A percentile compares a stretch with the other conserved stretches of the same genome.
These are phyloP conservation scores for Domatiomyces globalis DNA, from an alignment of 2,329 filamentous ascomycete genomes.

Conservation along the genomic window DNA sequence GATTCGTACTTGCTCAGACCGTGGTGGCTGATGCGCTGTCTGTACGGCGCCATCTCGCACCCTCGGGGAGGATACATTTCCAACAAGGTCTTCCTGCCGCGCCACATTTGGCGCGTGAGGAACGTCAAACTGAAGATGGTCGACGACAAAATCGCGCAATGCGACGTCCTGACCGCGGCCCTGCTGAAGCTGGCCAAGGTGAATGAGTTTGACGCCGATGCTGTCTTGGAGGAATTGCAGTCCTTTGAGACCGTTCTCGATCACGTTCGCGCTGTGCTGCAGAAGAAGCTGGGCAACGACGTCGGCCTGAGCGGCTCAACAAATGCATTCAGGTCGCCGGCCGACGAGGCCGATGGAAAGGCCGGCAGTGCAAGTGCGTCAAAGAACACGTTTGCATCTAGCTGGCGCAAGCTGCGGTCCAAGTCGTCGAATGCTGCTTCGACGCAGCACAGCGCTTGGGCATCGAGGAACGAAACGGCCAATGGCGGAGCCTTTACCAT, in stretches of 20 bases:
- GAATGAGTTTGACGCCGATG: constrained; percentile 80
- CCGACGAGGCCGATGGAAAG: constrained; percentile 33
- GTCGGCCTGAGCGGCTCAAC: constrained; percentile 67
- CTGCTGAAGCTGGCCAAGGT: constrained; percentile 69
- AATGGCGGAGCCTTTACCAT: constrained; percentile 47
- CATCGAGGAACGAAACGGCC: constrained; percentile 21
- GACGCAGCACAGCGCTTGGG: constrained; percentile 1
- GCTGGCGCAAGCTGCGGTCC: constrained; percentile 76
- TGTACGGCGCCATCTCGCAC: constrained; percentile 85
- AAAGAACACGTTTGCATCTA: constrained; percentile 66
- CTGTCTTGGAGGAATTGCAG: constrained; percentile 88
- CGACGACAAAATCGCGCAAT: constrained; percentile 87
- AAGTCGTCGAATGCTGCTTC: constrained; percentile 52
- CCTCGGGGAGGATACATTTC: constrained; percentile 85
- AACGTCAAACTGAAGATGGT: constrained; percentile 82
- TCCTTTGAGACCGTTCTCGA: constrained; percentile 72
- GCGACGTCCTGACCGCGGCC: constrained; percentile 79
- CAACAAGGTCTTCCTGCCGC: constrained; percentile 77
- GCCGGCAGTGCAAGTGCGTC: constrained; percentile 30
- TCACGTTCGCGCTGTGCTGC: constrained; percentile 60
- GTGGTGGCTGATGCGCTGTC: constrained; percentile 92
- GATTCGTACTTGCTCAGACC: constrained; percentile 78
- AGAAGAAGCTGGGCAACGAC: constrained; percentile 81
- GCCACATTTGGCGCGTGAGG: constrained; percentile 86
- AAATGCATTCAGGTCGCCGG: constrained; percentile 56